Evolutionary conservation across 345 rosid genomes (phyloP).

Genomic region (Orychophragmus violaceus): DNA sequence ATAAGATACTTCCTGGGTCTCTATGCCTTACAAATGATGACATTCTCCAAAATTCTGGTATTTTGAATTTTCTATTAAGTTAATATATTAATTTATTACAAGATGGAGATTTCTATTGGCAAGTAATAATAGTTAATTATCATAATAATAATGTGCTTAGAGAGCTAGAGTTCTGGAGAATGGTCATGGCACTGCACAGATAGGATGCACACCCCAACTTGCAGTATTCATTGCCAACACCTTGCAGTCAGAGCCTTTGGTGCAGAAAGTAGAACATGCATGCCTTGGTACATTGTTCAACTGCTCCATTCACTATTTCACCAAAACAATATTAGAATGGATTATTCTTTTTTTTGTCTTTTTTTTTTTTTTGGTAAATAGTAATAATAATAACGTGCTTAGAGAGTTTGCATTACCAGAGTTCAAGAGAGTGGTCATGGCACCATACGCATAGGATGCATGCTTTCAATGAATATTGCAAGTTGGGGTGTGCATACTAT

Average conservation of each 20-base stretch:
- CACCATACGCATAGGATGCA: background rate
- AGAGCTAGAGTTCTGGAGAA: too few species aligned
- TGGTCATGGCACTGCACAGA: too few species aligned
- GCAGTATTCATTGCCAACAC: too few species aligned
- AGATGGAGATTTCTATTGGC: background rate
- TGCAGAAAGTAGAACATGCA: too few species aligned
- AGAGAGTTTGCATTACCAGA: background rate
- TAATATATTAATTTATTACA: background rate
- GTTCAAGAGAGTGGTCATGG: background rate
- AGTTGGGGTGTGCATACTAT: background rate
- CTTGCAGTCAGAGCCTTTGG: too few species aligned
- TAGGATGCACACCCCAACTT: too few species aligned
- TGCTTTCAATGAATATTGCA: background rate
- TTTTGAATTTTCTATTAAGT: background rate
- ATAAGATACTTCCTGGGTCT: background rate
- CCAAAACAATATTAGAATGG: too few species aligned
- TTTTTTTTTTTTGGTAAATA: background rate
- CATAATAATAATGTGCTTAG: too few species aligned
- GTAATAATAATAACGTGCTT: background rate
- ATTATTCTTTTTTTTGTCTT: background rate
- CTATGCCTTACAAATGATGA: background rate
- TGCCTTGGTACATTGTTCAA: too few species aligned
- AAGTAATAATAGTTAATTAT: too few species aligned
- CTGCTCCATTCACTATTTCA: too few species aligned
- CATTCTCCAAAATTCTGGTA: background rate